A percentile compares a stretch with the other conserved stretches of the same genome.
Conservation (phyloP, 2,329 filamentous ascomycete species). For the Monilinia vaccinii-corymbosi region DNA sequence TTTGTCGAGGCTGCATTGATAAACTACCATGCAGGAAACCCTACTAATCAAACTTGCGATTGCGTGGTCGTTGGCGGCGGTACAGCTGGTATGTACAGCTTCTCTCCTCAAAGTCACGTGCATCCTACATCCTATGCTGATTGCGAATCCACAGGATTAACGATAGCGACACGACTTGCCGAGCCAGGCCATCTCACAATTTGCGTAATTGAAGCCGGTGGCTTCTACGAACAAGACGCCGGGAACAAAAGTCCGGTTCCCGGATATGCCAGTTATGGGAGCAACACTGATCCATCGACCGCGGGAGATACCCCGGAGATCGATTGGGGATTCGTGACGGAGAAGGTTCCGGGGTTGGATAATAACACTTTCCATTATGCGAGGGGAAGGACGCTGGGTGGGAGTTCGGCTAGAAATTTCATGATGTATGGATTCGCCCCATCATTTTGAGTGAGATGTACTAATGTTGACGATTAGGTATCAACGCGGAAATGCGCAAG, state of each 20-base stretch:
- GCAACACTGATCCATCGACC: not conserved
- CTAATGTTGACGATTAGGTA: not conserved
- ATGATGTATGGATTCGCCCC: slow-evolving; percentile 17
- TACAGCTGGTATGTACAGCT: not conserved
- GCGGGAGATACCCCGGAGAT: not conserved
- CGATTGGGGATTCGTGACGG: slow-evolving; percentile 10
- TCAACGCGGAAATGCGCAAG: not conserved
- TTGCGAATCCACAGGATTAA: slow-evolving; percentile 9
- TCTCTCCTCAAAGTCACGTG: not conserved
- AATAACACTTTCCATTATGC: slow-evolving; percentile 18
- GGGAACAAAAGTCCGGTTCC: not conserved
- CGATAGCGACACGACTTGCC: slow-evolving; percentile 8
- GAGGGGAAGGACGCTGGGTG: slow-evolving; percentile 30
- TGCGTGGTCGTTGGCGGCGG: slow-evolving; percentile 1
- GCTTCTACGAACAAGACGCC: not conserved
- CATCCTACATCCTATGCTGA: not conserved
- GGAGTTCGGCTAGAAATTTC: slow-evolving; percentile 31
- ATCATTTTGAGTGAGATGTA: not conserved
- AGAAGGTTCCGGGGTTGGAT: not conserved
- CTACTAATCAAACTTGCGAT: not conserved
- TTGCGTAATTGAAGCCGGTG: not conserved
- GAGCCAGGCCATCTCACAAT: not conserved
- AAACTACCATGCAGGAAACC: not conserved
- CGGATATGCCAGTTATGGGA: not conserved
- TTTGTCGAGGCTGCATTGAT: not conserved